phyloP scores from a whole-genome alignment of 2,329 filamentous ascomycete genomes.

The Alternaria burnsii region DNA sequence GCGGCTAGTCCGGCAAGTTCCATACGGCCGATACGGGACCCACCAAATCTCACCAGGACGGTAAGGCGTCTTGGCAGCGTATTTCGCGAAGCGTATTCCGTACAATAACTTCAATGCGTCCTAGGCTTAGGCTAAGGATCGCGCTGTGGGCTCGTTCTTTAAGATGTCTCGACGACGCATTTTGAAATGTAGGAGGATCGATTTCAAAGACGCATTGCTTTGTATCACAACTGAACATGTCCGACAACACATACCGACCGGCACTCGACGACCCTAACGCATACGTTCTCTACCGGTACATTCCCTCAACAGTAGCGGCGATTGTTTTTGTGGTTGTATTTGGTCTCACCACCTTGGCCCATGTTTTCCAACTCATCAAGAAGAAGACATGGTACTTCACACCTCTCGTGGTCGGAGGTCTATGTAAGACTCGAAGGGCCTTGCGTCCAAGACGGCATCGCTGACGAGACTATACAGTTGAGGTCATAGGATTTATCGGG shows the following conservation, averaged over 20 bases:
- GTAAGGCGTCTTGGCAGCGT: neutral
- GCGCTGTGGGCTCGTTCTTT: neutral
- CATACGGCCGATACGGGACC: constrained; percentile 2
- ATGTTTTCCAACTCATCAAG: constrained; percentile 54
- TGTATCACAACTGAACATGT: neutral
- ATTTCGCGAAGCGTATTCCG: neutral
- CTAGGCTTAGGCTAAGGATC: neutral
- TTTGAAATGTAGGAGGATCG: neutral
- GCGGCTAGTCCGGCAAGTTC: neutral
- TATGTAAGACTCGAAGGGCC: constrained; percentile 50
- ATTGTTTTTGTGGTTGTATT: constrained; percentile 60
- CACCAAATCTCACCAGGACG: neutral
- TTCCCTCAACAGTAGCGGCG: constrained; percentile 56
- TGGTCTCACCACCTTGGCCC: constrained; percentile 49
- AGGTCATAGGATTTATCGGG: constrained; percentile 60
- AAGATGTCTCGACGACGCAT: neutral
- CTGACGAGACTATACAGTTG: constrained; percentile 49
- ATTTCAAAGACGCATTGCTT: neutral
- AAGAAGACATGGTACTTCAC: constrained; percentile 61
- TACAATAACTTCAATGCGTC: neutral
- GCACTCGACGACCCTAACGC: constrained; percentile 27
- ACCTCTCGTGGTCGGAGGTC: constrained; percentile 59
- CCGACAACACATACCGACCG: constrained; percentile 6
- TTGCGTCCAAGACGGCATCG: neutral
- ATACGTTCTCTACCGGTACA: constrained; percentile 44